Conservation (phyloP, 2,329 filamentous ascomycete species). For the Tolypocladium cylindrosporum region DNA sequence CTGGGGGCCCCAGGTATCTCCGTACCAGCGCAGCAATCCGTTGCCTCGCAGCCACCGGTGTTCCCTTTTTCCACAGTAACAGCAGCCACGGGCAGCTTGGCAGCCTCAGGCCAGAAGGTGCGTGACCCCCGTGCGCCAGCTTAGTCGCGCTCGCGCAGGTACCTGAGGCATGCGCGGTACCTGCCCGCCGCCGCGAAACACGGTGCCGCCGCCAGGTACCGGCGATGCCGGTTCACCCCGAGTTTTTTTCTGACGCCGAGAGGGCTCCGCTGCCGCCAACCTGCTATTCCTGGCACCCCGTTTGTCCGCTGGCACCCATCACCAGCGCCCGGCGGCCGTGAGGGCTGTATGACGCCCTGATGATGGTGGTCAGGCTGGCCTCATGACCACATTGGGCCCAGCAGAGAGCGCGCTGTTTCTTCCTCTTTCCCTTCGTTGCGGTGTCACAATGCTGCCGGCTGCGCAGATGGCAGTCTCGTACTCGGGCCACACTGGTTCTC, state of each 20-base stretch:
- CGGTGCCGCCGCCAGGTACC: not conserved
- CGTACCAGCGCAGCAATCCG: not conserved
- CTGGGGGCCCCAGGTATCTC: slow-evolving; percentile 3
- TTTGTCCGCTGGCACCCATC: not conserved
- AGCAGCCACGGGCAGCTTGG: slow-evolving; percentile 9
- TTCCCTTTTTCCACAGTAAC: slow-evolving; percentile 20
- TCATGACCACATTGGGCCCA: not conserved
- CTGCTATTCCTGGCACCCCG: not conserved
- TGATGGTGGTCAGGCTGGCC: not conserved
- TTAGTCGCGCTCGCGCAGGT: not conserved
- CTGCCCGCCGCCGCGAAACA: not conserved
- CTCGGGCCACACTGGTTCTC: not conserved
- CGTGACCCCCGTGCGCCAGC: not conserved
- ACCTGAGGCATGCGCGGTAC: not conserved
- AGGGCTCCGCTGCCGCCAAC: not conserved
- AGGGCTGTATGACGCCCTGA: not conserved
- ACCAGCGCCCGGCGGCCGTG: not conserved
- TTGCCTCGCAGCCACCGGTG: not conserved
- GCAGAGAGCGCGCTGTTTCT: not conserved
- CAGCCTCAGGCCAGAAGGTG: slow-evolving; percentile 22
- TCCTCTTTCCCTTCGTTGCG: not conserved
- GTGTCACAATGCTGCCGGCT: not conserved
- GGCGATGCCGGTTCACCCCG: slow-evolving; percentile 25
- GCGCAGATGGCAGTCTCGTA: not conserved
- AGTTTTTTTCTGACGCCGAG: slow-evolving; percentile 20